phyloP scores from a whole-genome alignment of 306 rosid genomes.

The Medicago arabica region DNA sequence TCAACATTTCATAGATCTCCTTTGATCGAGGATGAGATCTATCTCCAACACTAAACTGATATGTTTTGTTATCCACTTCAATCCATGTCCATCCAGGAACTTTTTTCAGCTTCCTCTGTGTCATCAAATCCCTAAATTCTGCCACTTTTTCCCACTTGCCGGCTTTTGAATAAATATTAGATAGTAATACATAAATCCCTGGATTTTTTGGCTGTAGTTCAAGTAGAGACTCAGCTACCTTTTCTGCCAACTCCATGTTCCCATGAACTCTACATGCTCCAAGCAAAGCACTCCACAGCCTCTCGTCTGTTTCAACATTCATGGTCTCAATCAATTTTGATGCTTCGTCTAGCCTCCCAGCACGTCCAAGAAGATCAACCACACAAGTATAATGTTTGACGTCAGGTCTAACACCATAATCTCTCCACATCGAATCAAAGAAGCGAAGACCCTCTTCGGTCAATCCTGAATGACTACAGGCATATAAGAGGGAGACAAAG shows the following conservation, averaged over 20 bases:
- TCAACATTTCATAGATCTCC: conserved; percentile 61
- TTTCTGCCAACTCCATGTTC: conserved; percentile 70
- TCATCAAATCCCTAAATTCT: conserved; percentile 63
- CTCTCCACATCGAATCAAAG: conserved; percentile 64
- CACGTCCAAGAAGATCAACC: conserved; percentile 86
- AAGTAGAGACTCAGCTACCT: conserved; percentile 66
- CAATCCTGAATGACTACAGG: conserved; percentile 82
- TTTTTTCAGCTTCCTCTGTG: conserved; percentile 67
- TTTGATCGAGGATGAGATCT: conserved; percentile 66
- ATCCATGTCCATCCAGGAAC: conserved; percentile 81
- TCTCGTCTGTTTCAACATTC: conserved; percentile 67
- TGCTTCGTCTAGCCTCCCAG: conserved; percentile 79
- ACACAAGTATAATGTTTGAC: conserved; percentile 81
- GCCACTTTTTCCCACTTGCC: conserved; percentile 77
- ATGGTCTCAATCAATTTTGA: conserved; percentile 56
- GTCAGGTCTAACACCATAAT: conserved; percentile 63
- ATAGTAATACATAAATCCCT: conserved; percentile 74
- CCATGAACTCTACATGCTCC: conserved; percentile 79
- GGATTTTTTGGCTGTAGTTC: conserved; percentile 69
- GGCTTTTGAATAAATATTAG: conserved; percentile 80
- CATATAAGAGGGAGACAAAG: conserved; percentile 76
- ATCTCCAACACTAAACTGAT: conserved; percentile 70
- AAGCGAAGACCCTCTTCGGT: conserved; percentile 67
- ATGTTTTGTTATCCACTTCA: conserved; percentile 60
- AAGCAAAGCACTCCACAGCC: conserved; percentile 81